phyloP scores from a whole-genome alignment of 2,329 filamentous ascomycete genomes.

The Neopestalotiopsis clavispora region DNA sequence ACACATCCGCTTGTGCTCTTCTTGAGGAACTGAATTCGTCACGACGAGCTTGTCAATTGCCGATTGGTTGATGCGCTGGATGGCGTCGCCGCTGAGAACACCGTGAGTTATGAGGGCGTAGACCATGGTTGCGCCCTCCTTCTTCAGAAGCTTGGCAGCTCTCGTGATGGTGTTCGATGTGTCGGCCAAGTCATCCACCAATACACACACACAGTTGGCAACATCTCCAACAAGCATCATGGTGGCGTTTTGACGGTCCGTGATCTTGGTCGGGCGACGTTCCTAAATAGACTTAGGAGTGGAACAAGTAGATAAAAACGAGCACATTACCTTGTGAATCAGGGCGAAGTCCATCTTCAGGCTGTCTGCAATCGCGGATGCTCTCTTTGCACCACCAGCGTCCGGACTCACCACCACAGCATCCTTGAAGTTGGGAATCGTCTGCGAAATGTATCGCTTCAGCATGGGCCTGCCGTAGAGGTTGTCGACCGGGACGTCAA shows the following conservation, averaged over 20 bases:
- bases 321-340: slow-evolving; percentile 84
- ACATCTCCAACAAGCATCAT: slow-evolving; percentile 97
- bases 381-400: slow-evolving; percentile 94
- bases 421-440: slow-evolving; percentile 83
- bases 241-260: slow-evolving; percentile 86
- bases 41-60: slow-evolving; percentile 92
- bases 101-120: slow-evolving; percentile 95
- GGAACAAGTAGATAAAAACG: slow-evolving; percentile 31
- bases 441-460: slow-evolving; percentile 74
- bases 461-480: slow-evolving; percentile 83
- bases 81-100: slow-evolving; percentile 92
- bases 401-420: slow-evolving; percentile 95
- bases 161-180: slow-evolving; percentile 97
- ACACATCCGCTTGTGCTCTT: slow-evolving; percentile 77
- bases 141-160: slow-evolving; percentile 93
- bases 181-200: slow-evolving; percentile 93
- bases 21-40: slow-evolving; percentile 93
- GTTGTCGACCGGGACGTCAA: slow-evolving; percentile 98
- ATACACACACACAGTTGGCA: slow-evolving; percentile 78
- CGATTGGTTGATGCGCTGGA: slow-evolving; percentile 91
- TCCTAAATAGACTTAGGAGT: slow-evolving; percentile 61
- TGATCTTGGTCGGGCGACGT: slow-evolving; percentile 86
- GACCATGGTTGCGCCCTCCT: slow-evolving; percentile 86
- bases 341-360: slow-evolving; percentile 95
- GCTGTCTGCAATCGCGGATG: slow-evolving; percentile 91